Base-by-base conservation (phyloP, 495 filamentous ascomycete genomes). In the Talaromyces ruber region DNA sequence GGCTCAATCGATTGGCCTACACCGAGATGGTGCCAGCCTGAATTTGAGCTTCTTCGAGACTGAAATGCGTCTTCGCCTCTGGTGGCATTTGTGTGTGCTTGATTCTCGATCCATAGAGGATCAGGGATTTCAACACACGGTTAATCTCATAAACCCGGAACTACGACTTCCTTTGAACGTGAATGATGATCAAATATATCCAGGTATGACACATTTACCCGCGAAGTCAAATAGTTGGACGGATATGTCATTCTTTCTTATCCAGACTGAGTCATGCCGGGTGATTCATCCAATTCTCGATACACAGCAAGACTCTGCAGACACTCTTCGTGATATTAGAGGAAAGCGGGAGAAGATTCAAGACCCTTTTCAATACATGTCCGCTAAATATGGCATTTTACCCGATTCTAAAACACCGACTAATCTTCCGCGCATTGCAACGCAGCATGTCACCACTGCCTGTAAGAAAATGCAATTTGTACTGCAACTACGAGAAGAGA, bases 231-330 rank as follows among this genome's bases (percentile, higher is more conserved):
- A 70, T 14, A 85, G 82, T 6, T 78, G 80, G 9, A 92, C 88
- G 8, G 89, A 92, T 62, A 88, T 91, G 85, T 87, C 88, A 3
- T 92, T 93, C 67, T 85, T 83, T 59, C 73, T 93, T 9, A 84
- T 88, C 18, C 81, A 85, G 18, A 71, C 67, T n/a, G 68, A 70
- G 6, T 66, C 68, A 2, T 68, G 68, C 28, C 64, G 67, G 28
- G n/a, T 50, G 72, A 77, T 50, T 56, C 76, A 39, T 58, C 64
- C 64, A 16, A 39, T 62, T 54, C 34, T 65, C 11, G 60, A 47
- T 4, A 51, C 47, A 45, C 64, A 59, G 29, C 57, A 59, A 26
- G 22, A 39, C 26, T 63, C 63, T 21, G 29, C 60, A 28, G 26
- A 64, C 53, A 29, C 64, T 43, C 59, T 73, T n/a, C 43, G 56